Evolutionary conservation across 2,329 filamentous ascomycete genomes (phyloP).

Genomic region (Scedosporium dehoogii): DNA sequence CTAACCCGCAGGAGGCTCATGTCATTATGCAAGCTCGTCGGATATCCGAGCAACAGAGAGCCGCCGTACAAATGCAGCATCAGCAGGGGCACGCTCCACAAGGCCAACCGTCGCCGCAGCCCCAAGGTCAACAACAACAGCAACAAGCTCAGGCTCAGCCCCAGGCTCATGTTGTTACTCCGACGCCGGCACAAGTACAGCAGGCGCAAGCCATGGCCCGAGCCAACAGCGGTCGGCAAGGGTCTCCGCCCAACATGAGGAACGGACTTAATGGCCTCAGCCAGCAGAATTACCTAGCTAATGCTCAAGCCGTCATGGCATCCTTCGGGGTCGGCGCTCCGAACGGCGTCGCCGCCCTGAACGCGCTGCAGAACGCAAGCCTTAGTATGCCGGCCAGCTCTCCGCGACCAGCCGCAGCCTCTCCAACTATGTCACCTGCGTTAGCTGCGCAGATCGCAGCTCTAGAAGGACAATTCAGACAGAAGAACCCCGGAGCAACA

Average conservation of each 20-base stretch:
- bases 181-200: conserved; percentile 16
- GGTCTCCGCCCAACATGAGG: conserved; percentile 32
- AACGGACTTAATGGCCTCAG: conserved; percentile 32
- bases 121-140: conserved; percentile 23
- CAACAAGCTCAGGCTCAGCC: conserved; percentile 22
- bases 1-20: conserved; percentile 38
- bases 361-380: conserved; percentile 2
- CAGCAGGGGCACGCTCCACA: conserved; percentile 16
- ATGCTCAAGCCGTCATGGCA: conserved; percentile 42
- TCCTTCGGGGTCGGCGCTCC: conserved; percentile 28
- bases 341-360: conserved; percentile 22
- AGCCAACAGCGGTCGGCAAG: conserved; percentile 32
- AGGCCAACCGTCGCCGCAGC: conserved; percentile 15
- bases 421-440: conserved; percentile 33
- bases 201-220: conserved; percentile 22
- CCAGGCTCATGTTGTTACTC: conserved; percentile 9
- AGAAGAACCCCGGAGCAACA: conserved; percentile 39
- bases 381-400: conserved; percentile 23
- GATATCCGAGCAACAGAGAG: conserved; percentile 55
- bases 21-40: conserved; percentile 55
- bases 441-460: conserved; percentile 29
- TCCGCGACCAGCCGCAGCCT: conserved; percentile 29
- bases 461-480: conserved; percentile 41
- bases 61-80: conserved; percentile 35
- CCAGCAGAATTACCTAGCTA: conserved; percentile 43